Base-by-base conservation (phyloP, 2,329 filamentous ascomycete species). In the Calonectria naviculata region DNA sequence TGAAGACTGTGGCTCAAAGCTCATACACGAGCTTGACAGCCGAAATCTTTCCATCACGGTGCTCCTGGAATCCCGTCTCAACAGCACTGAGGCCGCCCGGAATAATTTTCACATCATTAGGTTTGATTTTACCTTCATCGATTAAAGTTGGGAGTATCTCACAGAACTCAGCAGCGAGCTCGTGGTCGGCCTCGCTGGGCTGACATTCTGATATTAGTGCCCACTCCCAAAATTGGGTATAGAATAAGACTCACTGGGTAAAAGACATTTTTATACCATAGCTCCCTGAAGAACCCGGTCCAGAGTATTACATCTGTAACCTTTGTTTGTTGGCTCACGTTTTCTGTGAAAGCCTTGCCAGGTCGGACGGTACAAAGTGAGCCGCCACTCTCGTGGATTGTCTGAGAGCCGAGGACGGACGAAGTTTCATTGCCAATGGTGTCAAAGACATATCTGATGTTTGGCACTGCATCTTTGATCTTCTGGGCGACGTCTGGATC, bases 271-370 rank as follows among this genome's bases (percentile, higher is more conserved):
- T 79, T 78, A 70, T 85, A 85, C 3, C 74, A 60, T 58, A 84
- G 81, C 5, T 85, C 81, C 65, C 84, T 84, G 34, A 84, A 66
- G 52, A 86, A 86, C 1, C 80, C 81, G 3, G 82, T 85, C 82
- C 82, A 85, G 0, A 86, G 83, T n/a, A 86, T 73, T 5, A 87
- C 83, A 73, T 85, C 82, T 0, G 80, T 84, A 2, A 86, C 81
- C 24, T 78, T 79, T 4, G 81, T 81, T 4, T 78, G 73, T 21
- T 76, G 69, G 0, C 78, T 72, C 0, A 85, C 82, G 38, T 80
- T 71, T 28, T 83, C 80, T 0, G 83, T 86, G 58, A 83, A 78
- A 0, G 77, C 80, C 68, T 84, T 85, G 1, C 82, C 84, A 0
- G 84, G 84, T 2, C 84, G 71, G 9, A 86, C 84, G 0, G 84